Evolutionary conservation across 176 grass and related monocot species (phyloP).

Genomic region (Oryza officinalis): DNA sequence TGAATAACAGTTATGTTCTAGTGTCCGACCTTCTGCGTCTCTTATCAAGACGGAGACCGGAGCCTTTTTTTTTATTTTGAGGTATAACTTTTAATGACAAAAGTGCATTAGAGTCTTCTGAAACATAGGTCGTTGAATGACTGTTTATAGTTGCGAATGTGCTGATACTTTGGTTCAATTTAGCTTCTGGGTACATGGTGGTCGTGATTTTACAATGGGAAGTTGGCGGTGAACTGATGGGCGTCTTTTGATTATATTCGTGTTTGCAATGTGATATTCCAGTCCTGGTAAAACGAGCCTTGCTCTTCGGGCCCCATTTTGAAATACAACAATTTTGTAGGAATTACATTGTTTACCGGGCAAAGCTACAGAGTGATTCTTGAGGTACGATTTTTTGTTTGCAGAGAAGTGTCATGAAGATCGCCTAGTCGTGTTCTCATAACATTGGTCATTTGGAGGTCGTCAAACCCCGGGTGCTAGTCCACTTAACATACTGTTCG

Average conservation of each 20-base stretch:
- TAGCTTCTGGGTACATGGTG: not conserved
- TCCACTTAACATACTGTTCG: not conserved
- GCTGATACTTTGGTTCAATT: slow-evolving; percentile 8
- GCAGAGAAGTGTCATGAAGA: too few relatives aligned
- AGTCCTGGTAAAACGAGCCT: not conserved
- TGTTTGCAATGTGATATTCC: not conserved
- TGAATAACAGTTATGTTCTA: slow-evolving; percentile 37
- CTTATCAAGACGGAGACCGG: slow-evolving; percentile 29
- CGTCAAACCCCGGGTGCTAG: not conserved
- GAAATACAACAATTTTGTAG: too few relatives aligned
- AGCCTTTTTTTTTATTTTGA: slow-evolving; percentile 40
- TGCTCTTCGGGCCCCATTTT: too few relatives aligned
- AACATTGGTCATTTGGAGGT: not conserved
- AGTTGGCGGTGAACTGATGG: not conserved
- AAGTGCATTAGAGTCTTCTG: slow-evolving; percentile 3
- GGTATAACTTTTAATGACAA: slow-evolving; percentile 35
- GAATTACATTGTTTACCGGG: too few relatives aligned
- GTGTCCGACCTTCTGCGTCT: slow-evolving; percentile 33
- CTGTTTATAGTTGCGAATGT: slow-evolving; percentile 17
- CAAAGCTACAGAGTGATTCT: not conserved
- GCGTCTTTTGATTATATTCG: not conserved
- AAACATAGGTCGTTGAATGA: slow-evolving; percentile 39
- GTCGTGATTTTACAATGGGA: slow-evolving; percentile 16
- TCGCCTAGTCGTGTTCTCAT: not conserved
- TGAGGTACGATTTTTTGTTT: not conserved